A percentile compares a stretch with the other conserved stretches of the same genome.
Conservation (phyloP, 2,329 filamentous ascomycete genomes). For the Diaporthe capsici region DNA sequence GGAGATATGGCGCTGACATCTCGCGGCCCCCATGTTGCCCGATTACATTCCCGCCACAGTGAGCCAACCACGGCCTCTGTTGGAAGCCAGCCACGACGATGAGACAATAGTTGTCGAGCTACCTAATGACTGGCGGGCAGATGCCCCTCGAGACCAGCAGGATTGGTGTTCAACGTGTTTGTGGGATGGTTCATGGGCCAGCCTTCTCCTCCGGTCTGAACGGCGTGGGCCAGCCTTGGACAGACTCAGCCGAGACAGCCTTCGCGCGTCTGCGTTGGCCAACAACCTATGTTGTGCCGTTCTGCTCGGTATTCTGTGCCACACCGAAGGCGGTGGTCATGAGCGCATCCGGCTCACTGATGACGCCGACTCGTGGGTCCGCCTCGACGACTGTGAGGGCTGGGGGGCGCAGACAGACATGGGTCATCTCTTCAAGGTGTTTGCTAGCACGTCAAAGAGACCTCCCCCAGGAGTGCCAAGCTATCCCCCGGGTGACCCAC, state of each 20-base stretch:
- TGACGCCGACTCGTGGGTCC: constrained; percentile 16
- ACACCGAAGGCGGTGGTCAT: constrained; percentile 5
- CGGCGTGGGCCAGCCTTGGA: background rate
- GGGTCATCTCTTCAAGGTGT: background rate
- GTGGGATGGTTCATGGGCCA: constrained; percentile 18
- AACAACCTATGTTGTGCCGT: constrained; percentile 3
- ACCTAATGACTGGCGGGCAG: constrained; percentile 4
- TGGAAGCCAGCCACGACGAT: background rate
- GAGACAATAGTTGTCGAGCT: background rate
- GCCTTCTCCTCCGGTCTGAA: background rate
- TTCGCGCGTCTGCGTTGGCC: background rate
- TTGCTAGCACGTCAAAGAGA: background rate
- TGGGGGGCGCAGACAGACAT: constrained; percentile 4
- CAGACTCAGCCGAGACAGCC: background rate
- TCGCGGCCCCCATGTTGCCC: background rate
- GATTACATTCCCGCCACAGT: no score
- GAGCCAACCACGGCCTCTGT: background rate
- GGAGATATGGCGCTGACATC: background rate
- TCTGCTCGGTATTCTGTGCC: background rate
- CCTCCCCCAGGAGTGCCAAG: constrained; percentile 7
- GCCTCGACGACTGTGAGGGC: constrained; percentile 19
- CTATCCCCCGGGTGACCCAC: background rate
- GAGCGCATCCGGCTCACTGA: background rate
- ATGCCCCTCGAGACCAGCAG: background rate
- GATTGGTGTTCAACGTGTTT: background rate